Evolutionary conservation across 306 rosid species (phyloP), one percentile per base, ranked within the genome.

Genomic region (Prinsepia uniflora): DNA sequence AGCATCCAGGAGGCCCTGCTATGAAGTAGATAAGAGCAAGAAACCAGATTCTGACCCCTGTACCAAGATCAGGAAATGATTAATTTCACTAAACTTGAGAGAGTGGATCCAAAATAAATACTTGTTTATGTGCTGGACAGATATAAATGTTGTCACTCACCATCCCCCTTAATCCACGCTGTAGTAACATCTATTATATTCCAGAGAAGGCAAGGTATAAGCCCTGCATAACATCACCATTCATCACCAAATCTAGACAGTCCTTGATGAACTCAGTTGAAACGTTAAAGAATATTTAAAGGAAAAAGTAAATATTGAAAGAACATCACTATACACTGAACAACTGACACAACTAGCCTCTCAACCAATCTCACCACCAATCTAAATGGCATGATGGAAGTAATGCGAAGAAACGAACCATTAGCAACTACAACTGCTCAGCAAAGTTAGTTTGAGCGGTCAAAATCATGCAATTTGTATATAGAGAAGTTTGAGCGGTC

Each of bases 151-250:
- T 34, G 69, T 56, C 42, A 46, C 85, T 75, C 62, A 91, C 99
- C 96, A 87, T 79, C 97, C 43, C 97, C 97, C 89, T 82, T 89
- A 72, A 95, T 95, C 99, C 99, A 91, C 59, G 99, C 99, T 15
- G 92, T 65, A 66, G 91, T 83, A 71, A 95, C 97, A 55, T 96
- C 90, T 71, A 95, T 36, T 53, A 89, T 12, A 72, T 95, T 95
- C 99, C 99, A 95, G 15, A 84, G 39, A 64, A 95, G 97, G 85
- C 99, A 95, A 54, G 83, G 79, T 45, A 60, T 61, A 73, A 95
- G 19, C 58, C 99, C 99, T 95, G 90, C 80, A 68, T 58, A 65
- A 79, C 43, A 80, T 79, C 77, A 85, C 19, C 69, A 67, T 73
- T 80, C 72, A 74, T 73, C 79, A 75, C 58, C 62, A 59, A 42